Evolutionary conservation across 2,329 filamentous ascomycete species (phyloP), one percentile per base, ranked within the genome.

Genomic region (Dothistroma septosporum): DNA sequence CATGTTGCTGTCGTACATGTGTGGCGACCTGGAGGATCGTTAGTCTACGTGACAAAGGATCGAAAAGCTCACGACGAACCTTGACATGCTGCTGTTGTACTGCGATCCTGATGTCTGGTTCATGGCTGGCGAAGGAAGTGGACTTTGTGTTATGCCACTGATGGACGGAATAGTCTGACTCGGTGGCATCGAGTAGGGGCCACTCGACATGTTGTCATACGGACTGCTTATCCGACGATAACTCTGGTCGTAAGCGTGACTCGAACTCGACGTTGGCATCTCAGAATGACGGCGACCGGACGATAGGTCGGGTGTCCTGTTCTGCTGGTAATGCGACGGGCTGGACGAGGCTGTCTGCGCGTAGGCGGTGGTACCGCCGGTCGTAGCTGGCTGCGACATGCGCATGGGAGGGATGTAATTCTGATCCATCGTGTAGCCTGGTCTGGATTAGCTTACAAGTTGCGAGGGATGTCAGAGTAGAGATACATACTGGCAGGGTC

Each of bases 341-440:
- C 66, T 72, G 11, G 72, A 70, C 9, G 71, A 73, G 6, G 56
- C 57, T n/a, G 70, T 66, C 12, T 66, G 67, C 12, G 64, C 59
- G 48, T 72, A 72, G 56, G 67, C 62, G 31, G 69, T 54, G 21
- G 60, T 41, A 31, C 60, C 70, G 54, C 63, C 66, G 9, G 69
- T 66, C 11, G 68, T 53, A n/a, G 64, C 44, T 10, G 70, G 68
- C 47, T 72, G 70, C 58, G 70, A 66, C 56, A 68, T 64, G 44
- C 71, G 71, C 67, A 73, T 71, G 1, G 72, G 69, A 44, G 71
- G 70, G 46, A 71, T 72, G 61, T 72, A 73, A 57, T 66, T 69
- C 32, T 68, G 70, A 53, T 73, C 71, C 67, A 71, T 72, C 52
- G 64, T 56, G 64, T 70, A 72, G 59, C 55, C 70, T 72, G 63